phyloP scores from a whole-genome alignment of 2,329 filamentous ascomycete genomes.

The Microascus cirrosus region DNA sequence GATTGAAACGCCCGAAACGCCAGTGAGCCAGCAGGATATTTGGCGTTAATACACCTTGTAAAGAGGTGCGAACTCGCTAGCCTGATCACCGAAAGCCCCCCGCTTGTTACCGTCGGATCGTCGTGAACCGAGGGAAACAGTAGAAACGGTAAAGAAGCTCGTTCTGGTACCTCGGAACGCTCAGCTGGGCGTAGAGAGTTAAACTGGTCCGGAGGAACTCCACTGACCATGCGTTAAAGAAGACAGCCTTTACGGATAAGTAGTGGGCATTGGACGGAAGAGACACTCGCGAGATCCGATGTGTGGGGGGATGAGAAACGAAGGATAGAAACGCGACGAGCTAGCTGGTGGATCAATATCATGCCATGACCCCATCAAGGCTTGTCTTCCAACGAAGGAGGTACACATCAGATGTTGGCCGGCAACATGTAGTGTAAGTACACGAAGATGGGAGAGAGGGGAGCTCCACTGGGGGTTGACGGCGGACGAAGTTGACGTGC shows the following conservation, averaged over 20 bases:
- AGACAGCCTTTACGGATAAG: neutral
- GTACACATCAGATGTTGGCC: neutral
- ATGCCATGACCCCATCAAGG: neutral
- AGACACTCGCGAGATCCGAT: neutral
- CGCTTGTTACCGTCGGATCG: constrained; percentile 5
- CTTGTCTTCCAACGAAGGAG: neutral
- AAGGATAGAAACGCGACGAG: neutral
- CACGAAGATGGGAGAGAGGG: neutral
- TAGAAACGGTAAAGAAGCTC: neutral
- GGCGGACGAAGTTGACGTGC: neutral
- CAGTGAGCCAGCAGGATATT: constrained; percentile 4
- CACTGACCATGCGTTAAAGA: neutral
- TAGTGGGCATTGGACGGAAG: neutral
- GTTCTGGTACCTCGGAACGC: neutral
- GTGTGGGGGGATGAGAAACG: neutral
- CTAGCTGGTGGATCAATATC: neutral
- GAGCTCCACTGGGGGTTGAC: neutral
- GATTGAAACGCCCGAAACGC: constrained; percentile 9
- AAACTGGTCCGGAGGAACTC: neutral
- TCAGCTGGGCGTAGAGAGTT: neutral
- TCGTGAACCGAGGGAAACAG: constrained; percentile 2
- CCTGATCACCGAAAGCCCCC: constrained; percentile 3
- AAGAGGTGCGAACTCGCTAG: neutral
- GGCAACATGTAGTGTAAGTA: neutral
- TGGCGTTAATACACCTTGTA: neutral